phyloP scores from a whole-genome alignment of 2,329 filamentous ascomycete genomes.

The Trichoderma atrobrunneum region DNA sequence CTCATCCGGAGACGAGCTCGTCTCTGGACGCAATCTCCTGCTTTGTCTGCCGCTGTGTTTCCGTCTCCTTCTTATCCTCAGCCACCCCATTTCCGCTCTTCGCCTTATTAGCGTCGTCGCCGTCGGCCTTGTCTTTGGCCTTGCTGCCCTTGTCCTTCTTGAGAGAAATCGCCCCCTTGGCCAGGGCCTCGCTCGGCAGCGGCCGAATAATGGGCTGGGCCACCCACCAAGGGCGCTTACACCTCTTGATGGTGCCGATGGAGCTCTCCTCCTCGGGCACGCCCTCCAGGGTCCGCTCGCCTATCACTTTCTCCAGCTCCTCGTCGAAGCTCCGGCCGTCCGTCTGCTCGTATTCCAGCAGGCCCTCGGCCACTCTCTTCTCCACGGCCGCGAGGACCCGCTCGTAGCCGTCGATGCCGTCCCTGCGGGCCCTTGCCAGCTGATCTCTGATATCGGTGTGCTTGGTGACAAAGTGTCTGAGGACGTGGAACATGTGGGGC shows the following conservation, averaged over 20 bases:
- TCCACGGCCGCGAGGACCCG: constrained; percentile 74
- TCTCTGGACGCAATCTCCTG: constrained; percentile 22
- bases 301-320: constrained; percentile 30
- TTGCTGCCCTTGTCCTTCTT: constrained; percentile 69
- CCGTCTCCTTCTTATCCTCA: neutral
- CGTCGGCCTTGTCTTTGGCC: constrained; percentile 44
- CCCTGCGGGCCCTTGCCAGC: constrained; percentile 65
- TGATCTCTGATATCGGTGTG: constrained; percentile 84
- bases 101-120: constrained; percentile 38
- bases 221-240: constrained; percentile 84
- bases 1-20: constrained; percentile 21
- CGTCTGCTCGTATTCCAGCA: constrained; percentile 63
- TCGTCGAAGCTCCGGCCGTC: constrained; percentile 49
- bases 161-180: constrained; percentile 71
- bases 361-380: constrained; percentile 65
- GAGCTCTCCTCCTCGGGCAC: constrained; percentile 56
- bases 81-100: constrained; percentile 22
- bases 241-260: constrained; percentile 65
- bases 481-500: constrained; percentile 87
- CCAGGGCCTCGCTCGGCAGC: constrained; percentile 80
- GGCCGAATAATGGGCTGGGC: constrained; percentile 85
- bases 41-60: constrained; percentile 5
- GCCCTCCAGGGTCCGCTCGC: constrained; percentile 31
- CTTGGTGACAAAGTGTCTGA: constrained; percentile 74
- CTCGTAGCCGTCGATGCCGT: constrained; percentile 76